Percentiles rank a stretch among this genome's conserved stretches.
phyloP scores from a whole-genome alignment of 768 basidiomycete species.

The Collybiopsis confluens region DNA sequence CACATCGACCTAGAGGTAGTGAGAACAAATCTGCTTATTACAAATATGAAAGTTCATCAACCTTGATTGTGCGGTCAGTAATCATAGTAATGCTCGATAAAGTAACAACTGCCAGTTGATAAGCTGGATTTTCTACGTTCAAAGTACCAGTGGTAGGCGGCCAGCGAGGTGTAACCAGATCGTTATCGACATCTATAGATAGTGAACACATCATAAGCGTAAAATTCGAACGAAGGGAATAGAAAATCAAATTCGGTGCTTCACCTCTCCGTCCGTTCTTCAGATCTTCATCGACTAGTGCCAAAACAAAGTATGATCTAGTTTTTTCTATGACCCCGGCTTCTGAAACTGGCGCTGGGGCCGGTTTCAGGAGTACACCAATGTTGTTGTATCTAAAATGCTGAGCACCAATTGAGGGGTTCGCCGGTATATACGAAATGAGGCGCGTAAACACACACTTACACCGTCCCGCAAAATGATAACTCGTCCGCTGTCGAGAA shows the following conservation, averaged over 20 bases:
- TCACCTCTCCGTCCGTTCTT: conserved; percentile 55
- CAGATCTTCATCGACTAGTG: conserved; percentile 60
- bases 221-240: neutral
- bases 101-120: conserved; percentile 63
- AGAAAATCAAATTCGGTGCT: neutral
- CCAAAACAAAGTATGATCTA: conserved; percentile 65
- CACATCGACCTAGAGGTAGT: conserved; percentile 55
- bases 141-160: conserved; percentile 53
- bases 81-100: conserved; percentile 74
- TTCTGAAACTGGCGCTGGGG: conserved; percentile 41
- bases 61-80: conserved; percentile 70
- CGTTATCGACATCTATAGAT: conserved; percentile 49
- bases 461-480: conserved; percentile 82
- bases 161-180: conserved; percentile 72
- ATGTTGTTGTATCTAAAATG: conserved; percentile 70
- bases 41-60: conserved; percentile 19
- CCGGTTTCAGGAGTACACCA: conserved; percentile 68
- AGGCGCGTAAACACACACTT: conserved; percentile 20
- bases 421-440: neutral
- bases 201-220: too few species aligned
- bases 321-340: conserved; percentile 42
- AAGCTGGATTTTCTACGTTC: conserved; percentile 47
- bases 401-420: conserved; percentile 32
- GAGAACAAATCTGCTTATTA: conserved; percentile 5
- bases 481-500: conserved; percentile 70